Conservation (phyloP, 331 rosid species). For the Rosa hybrid region DNA sequence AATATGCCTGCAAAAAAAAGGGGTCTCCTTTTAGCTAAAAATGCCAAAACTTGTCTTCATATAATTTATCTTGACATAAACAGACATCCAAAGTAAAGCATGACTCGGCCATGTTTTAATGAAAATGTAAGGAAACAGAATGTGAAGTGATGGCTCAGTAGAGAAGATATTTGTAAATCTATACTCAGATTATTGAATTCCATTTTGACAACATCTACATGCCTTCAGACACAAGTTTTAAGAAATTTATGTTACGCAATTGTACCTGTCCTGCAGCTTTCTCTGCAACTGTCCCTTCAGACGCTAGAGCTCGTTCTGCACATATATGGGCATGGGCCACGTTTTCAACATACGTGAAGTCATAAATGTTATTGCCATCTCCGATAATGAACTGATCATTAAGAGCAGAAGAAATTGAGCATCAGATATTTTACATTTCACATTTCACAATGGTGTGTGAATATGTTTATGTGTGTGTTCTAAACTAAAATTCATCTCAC, state of each 20-base stretch:
- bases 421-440: conserved; percentile 12
- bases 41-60: conserved; percentile 8
- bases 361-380: conserved; percentile 77
- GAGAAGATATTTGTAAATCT: neutral
- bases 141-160: neutral
- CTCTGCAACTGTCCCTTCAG: conserved; percentile 61
- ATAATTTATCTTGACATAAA: conserved; percentile 19
- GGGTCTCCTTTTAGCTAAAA: conserved; percentile 17
- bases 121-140: neutral
- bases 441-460: neutral
- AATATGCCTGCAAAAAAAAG: conserved; percentile 74
- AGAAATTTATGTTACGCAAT: neutral
- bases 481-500: neutral
- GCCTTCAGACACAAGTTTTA: neutral
- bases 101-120: neutral
- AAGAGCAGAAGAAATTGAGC: conserved; percentile 17
- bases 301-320: conserved; percentile 89
- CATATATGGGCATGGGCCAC: conserved; percentile 94
- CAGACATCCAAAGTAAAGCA: conserved; percentile 1
- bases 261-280: conserved; percentile 92
- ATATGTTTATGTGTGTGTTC: neutral
- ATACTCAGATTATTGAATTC: neutral
- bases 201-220: neutral
- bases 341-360: conserved; percentile 95
- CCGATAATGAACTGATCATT: conserved; percentile 84